These are phyloP conservation scores for Trichoderma endophyticum DNA, from an alignment of 2,329 filamentous ascomycete genomes.

Conservation along the genomic window DNA sequence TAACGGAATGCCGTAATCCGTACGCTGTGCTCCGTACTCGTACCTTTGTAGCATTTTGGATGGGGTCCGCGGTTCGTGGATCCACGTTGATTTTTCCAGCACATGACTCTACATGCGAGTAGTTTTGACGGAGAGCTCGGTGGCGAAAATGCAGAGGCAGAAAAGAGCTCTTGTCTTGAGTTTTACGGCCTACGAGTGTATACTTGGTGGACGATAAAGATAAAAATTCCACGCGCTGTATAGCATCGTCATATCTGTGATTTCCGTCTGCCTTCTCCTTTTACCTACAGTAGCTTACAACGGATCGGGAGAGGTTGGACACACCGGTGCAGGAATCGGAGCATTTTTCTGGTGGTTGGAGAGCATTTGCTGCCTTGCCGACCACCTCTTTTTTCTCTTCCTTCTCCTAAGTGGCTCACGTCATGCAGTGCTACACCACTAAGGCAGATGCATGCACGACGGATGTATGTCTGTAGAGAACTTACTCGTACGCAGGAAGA, in stretches of 20 bases:
- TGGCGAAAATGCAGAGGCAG: neutral
- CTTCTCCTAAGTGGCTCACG: neutral
- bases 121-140: neutral
- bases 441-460: neutral
- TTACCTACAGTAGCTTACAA: neutral
- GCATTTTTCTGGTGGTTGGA: neutral
- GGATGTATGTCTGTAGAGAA: constrained; percentile 11
- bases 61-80: neutral
- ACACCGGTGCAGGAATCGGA: neutral
- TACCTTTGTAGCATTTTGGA: neutral
- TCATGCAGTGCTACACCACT: constrained; percentile 13
- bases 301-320: neutral
- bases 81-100: neutral
- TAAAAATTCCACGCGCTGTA: neutral
- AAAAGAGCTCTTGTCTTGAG: neutral
- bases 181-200: neutral
- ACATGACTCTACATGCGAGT: constrained; percentile 3
- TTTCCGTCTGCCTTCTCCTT: neutral
- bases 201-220: neutral
- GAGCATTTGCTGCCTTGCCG: neutral
- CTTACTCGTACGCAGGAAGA: neutral
- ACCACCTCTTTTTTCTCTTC: neutral
- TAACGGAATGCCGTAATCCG: neutral
- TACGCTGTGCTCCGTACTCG: neutral
- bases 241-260: neutral